These are phyloP conservation scores for Arbutus unedo DNA, from an alignment of 148 eudicot genomes.

Conservation along the genomic window DNA sequence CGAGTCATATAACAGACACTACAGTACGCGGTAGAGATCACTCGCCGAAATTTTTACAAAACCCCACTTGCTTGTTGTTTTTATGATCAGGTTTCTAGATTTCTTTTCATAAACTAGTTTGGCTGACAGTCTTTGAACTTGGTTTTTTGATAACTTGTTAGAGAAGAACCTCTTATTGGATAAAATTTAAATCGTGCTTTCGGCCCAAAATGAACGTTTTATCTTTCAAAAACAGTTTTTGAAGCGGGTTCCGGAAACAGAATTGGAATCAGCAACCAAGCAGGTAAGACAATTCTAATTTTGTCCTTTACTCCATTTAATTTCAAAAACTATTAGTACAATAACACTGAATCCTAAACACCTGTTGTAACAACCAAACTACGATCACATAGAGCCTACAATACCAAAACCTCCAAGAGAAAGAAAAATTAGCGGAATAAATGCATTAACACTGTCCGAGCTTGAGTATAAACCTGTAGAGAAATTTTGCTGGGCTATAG, in stretches of 20 bases:
- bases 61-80: neutral
- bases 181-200: neutral
- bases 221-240: neutral
- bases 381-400: neutral
- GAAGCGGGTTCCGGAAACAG: neutral
- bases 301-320: neutral
- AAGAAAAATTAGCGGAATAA: neutral
- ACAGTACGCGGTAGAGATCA: neutral
- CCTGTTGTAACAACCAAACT: neutral
- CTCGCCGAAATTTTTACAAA: neutral
- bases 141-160: neutral
- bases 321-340: neutral
- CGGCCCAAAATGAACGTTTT: neutral
- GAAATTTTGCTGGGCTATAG: constrained; percentile 67
- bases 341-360: neutral
- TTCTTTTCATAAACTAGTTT: neutral
- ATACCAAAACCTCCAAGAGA: neutral
- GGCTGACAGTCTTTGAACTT: neutral
- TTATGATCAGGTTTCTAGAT: neutral
- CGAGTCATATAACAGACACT: neutral
- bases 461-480: constrained; percentile 52
- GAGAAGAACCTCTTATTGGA: neutral
- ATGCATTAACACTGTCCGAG: constrained; percentile 10
- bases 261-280: neutral
- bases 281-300: neutral